These are phyloP conservation scores for Debaryomyces maramus DNA, from an alignment of 805 yeast genomes.

Conservation along the genomic window DNA sequence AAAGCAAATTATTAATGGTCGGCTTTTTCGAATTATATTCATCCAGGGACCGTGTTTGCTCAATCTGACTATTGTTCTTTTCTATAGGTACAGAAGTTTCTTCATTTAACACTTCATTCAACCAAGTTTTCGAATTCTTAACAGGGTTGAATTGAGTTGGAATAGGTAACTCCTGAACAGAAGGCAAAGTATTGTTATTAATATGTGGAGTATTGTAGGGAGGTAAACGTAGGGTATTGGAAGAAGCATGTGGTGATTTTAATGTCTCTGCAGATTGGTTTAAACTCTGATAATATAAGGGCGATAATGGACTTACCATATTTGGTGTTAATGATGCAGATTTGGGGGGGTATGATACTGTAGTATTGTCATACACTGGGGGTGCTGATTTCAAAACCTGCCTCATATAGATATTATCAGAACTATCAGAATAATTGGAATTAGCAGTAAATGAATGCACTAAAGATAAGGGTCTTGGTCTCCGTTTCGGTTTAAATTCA, in stretches of 20 bases:
- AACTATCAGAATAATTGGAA: conserved; percentile 4
- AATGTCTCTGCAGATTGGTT: conserved; percentile 17
- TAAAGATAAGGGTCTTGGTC: conserved; percentile 41
- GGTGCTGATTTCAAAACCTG: conserved; percentile 10
- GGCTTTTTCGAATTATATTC: conserved; percentile 24
- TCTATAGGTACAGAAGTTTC: neutral
- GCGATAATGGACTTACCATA: conserved; percentile 38
- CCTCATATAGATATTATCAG: conserved; percentile 1
- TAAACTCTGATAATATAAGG: conserved; percentile 40
- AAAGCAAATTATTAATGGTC: conserved; percentile 30
- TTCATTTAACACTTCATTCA: neutral
- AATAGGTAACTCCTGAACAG: conserved; percentile 9
- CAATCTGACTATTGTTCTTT: neutral
- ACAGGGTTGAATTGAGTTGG: conserved; percentile 9
- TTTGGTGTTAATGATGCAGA: conserved; percentile 29
- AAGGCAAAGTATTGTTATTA: conserved; percentile 8
- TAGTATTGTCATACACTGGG: neutral
- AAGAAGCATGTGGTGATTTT: neutral
- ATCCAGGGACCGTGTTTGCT: neutral
- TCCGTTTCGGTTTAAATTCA: conserved; percentile 36
- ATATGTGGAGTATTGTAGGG: neutral
- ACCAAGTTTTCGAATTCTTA: neutral
- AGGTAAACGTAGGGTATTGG: neutral
- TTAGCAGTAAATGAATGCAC: conserved; percentile 30
- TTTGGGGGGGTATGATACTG: conserved; percentile 12